Conservation (phyloP, 176 grass and related monocot genomes). For the Eremochloa ophiuroides region DNA sequence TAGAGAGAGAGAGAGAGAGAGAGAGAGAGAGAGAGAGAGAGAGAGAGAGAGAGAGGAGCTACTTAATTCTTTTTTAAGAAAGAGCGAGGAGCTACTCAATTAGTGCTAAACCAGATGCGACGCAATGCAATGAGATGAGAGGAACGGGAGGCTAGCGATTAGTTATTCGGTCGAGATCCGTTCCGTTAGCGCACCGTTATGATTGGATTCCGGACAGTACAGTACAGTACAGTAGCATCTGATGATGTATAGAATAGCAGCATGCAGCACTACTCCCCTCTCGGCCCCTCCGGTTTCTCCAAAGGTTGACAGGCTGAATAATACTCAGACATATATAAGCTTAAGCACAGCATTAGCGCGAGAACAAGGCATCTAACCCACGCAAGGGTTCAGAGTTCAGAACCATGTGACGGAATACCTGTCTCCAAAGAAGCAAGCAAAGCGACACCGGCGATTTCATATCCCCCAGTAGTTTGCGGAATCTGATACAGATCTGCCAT, state of each 20-base stretch:
- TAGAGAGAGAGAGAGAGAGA: too few species aligned
- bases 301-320: conserved; percentile 49
- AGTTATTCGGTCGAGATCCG: conserved; percentile 9
- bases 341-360: conserved; percentile 5
- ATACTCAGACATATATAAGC: conserved; percentile 22
- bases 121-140: neutral
- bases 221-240: neutral
- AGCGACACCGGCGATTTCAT: conserved; percentile 43
- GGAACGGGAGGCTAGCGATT: neutral
- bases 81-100: too few species aligned
- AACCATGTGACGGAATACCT: conserved; percentile 42
- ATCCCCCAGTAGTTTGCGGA: conserved; percentile 35
- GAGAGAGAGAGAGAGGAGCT: too few species aligned
- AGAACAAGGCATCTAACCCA: conserved; percentile 46
- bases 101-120: neutral
- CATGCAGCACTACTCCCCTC: neutral
- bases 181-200: conserved; percentile 48
- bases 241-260: conserved; percentile 13
- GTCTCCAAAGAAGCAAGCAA: conserved; percentile 60
- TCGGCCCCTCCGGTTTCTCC: conserved; percentile 45
- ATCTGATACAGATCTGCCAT: conserved; percentile 48
- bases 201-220: conserved; percentile 36
- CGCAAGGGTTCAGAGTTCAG: neutral
- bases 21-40: too few species aligned
- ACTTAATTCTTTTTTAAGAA: too few species aligned